Percentiles rank a stretch among this genome's conserved stretches.
Evolutionary conservation across 2,329 filamentous ascomycete genomes (phyloP).

Genomic region (Talaromyces sp.): DNA sequence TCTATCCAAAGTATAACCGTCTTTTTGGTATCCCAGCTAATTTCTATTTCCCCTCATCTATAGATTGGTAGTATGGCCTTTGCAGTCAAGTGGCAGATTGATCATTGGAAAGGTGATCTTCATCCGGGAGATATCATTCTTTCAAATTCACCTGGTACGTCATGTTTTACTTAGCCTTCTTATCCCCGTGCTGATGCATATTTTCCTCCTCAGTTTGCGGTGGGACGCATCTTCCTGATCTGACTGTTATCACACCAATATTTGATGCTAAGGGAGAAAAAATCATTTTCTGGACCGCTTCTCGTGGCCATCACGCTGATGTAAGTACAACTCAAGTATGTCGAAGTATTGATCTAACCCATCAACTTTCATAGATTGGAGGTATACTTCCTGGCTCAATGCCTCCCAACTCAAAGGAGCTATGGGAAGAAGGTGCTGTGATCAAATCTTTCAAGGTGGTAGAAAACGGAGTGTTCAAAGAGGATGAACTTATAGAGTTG

Average conservation of each 20-base stretch:
- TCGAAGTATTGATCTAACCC: background rate
- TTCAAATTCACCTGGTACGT: slow-evolving; percentile 24
- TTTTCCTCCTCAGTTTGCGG: background rate
- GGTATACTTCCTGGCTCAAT: slow-evolving; percentile 26
- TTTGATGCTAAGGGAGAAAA: background rate
- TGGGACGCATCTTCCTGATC: slow-evolving; percentile 2
- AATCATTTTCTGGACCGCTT: slow-evolving; percentile 8
- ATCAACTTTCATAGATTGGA: background rate
- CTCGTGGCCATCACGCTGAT: slow-evolving; percentile 4
- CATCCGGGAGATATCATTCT: slow-evolving; percentile 69
- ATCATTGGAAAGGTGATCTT: slow-evolving; percentile 65
- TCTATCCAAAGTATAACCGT: no score
- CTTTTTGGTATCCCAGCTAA: no score
- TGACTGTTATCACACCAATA: slow-evolving; percentile 8
- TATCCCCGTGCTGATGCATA: background rate
- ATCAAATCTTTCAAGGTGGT: slow-evolving; percentile 30
- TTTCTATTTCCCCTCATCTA: no score
- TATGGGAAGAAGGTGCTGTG: slow-evolving; percentile 37
- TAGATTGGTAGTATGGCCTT: slow-evolving; percentile 7
- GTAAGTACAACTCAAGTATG: background rate
- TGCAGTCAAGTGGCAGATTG: slow-evolving; percentile 6
- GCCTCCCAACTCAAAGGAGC: slow-evolving; percentile 32
- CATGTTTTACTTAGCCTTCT: background rate
- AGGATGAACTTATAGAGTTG: slow-evolving; percentile 25
- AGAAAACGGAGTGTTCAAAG: slow-evolving; percentile 30